Evolutionary conservation across 805 yeast genomes (phyloP), one percentile per base, ranked within the genome.

Genomic region (Ogataea pini): DNA sequence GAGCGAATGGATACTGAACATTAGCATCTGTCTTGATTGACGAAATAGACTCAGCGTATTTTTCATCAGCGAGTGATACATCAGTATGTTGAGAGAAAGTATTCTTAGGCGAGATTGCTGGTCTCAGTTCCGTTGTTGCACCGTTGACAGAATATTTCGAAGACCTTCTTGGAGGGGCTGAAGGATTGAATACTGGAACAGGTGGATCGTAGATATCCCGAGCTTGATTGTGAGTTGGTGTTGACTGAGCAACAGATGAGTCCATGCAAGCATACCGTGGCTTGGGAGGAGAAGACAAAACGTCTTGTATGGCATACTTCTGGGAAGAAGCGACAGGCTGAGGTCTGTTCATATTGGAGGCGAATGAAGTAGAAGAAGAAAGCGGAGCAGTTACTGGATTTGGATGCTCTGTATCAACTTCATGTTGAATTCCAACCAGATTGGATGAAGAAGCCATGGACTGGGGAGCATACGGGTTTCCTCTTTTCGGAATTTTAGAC

Each of bases 21-120:
- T 46, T 34, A 3, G 28, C 25, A 27, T 54, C 58, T 12, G 58
- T 48, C 33, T 44, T 50, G 20, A 54, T 54, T 6, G 59, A 56
- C 2, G 55, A 48, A 20, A 43, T 37, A 9, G 54, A 48, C 29
- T 50, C 53, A 9, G 46, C 46, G 33, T 50, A 46, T 7, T 36
- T 44, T 8, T 46, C 55, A 10, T 4, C 20, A 8, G 40, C 14
- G 19, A 36, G 34, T 19, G 47, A 27, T 25, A 5, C 16, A 32
- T 33, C 42, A 19, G 29, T 4, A 10, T 31, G 34, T 13, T 34
- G 41, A 22, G 50, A 27, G 20, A 36, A 47, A 9, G 50, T 34
- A 31, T 24, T 47, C 16, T 25, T 28, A 8, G 44, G 29, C 7
- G 44, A 20, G 9, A 33, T n/a, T 16, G 38, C 37, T 12, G 44